Percentiles rank a stretch among this genome's conserved stretches.
phyloP scores from a whole-genome alignment of 2,329 filamentous ascomycete genomes.

The Aspergillus fijiensis region DNA sequence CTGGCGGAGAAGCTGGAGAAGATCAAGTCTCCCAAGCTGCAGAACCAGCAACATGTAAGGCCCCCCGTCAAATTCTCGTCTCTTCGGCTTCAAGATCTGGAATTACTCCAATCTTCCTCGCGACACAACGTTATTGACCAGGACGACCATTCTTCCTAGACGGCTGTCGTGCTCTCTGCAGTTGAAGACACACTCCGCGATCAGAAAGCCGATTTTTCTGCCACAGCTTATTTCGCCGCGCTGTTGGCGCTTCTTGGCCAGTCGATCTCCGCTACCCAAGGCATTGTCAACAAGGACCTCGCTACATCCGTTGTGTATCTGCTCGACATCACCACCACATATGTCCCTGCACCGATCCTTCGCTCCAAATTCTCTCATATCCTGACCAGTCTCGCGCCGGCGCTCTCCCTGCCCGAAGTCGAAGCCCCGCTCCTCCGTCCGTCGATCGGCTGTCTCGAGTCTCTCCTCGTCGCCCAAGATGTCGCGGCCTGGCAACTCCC shows the following conservation, averaged over 20 bases:
- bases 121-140: constrained; percentile 8
- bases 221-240: constrained; percentile 95
- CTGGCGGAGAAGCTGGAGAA: constrained; percentile 92
- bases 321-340: constrained; percentile 85
- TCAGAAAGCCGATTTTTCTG: constrained; percentile 76
- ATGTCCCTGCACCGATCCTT: constrained; percentile 79
- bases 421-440: constrained; percentile 84
- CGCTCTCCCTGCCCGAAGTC: constrained; percentile 74
- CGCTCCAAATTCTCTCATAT: constrained; percentile 95
- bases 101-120: constrained; percentile 8
- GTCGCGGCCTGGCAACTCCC: constrained; percentile 82
- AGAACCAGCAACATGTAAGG: constrained; percentile 87
- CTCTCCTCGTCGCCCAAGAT: constrained; percentile 87
- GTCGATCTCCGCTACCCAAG: constrained; percentile 62
- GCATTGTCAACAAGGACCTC: constrained; percentile 75
- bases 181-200: constrained; percentile 91
- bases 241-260: constrained; percentile 83
- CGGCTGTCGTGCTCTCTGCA: constrained; percentile 77
- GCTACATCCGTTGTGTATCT: constrained; percentile 89
- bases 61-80: constrained; percentile 1
- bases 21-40: constrained; percentile 93
- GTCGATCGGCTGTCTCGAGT: constrained; percentile 90
- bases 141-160: constrained; percentile 18
- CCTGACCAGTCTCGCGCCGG: constrained; percentile 78
- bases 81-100: neutral